A percentile compares a stretch with the other conserved stretches of the same genome.
Evolutionary conservation across 1,284 basidiomycete genomes (phyloP).

Genomic region (Entoloma clypeatum): DNA sequence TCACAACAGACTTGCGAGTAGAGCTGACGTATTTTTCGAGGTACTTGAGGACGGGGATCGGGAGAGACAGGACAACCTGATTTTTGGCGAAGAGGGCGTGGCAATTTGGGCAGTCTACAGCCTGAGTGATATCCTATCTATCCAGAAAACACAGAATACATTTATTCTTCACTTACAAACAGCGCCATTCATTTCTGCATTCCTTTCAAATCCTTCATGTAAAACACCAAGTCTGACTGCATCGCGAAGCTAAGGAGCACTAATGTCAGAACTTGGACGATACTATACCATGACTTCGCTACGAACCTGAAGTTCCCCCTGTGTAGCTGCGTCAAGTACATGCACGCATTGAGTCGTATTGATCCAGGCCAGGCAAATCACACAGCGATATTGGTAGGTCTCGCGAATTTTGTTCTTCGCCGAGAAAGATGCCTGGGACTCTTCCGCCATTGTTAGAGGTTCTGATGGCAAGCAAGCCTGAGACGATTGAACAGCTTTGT

Average conservation of each 20-base stretch:
- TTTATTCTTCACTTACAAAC: too few relatives aligned
- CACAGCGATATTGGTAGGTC: slow-evolving; percentile 11
- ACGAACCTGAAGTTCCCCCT: slow-evolving; percentile 10
- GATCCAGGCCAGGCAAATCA: slow-evolving; percentile 10
- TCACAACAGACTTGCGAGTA: slow-evolving; percentile 9
- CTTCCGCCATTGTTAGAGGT: slow-evolving; percentile 9
- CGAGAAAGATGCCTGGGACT: slow-evolving; percentile 14
- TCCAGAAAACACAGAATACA: too few relatives aligned
- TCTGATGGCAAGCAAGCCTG: too few relatives aligned
- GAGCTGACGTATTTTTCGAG: slow-evolving; percentile 7
- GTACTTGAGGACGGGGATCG: slow-evolving; percentile 14
- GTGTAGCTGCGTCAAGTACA: slow-evolving; percentile 12
- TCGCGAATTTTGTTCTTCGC: slow-evolving; percentile 8
- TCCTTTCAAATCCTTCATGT: slow-evolving; percentile 12
- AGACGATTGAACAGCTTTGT: too few relatives aligned
- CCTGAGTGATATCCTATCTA: too few relatives aligned
- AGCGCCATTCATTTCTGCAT: slow-evolving; percentile 11
- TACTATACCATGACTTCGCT: not conserved
- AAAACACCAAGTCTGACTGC: slow-evolving; percentile 11
- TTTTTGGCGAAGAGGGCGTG: slow-evolving; percentile 13
- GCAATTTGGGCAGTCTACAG: slow-evolving; percentile 13
- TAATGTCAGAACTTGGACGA: slow-evolving; percentile 4
- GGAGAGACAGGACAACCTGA: slow-evolving; percentile 15
- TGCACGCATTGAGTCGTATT: slow-evolving; percentile 10
- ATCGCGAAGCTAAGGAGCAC: slow-evolving; percentile 10